These are phyloP conservation scores for Metschnikowia dekortorum DNA, from an alignment of 805 yeast genomes.

Conservation along the genomic window DNA sequence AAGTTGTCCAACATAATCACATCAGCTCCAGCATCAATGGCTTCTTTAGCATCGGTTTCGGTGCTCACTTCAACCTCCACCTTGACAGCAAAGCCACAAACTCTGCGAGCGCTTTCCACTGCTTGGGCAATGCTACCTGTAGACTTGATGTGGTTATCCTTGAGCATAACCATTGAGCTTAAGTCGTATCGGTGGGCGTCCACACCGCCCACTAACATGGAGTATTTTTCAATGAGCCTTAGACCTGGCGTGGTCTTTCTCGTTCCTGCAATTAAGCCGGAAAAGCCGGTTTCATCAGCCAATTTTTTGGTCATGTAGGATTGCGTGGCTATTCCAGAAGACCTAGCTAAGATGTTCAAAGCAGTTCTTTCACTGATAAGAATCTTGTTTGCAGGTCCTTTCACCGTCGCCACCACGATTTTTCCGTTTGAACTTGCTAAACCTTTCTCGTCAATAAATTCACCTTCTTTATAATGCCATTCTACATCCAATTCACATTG, in stretches of 20 bases:
- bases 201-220: constrained; percentile 93
- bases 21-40: constrained; percentile 93
- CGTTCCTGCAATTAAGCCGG: constrained; percentile 90
- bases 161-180: constrained; percentile 92
- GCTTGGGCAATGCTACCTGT: constrained; percentile 90
- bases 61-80: constrained; percentile 89
- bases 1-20: constrained; percentile 93
- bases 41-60: constrained; percentile 85
- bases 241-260: constrained; percentile 97
- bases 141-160: constrained; percentile 90
- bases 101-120: constrained; percentile 67
- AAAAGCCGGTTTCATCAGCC: constrained; percentile 67
- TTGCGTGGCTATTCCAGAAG: constrained; percentile 85
- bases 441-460: constrained; percentile 34
- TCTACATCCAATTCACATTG: constrained; percentile 69
- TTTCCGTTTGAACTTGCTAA: constrained; percentile 49
- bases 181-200: constrained; percentile 91
- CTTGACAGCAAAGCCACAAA: constrained; percentile 84
- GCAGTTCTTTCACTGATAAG: constrained; percentile 84
- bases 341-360: constrained; percentile 72
- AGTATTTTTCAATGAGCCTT: constrained; percentile 81
- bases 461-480: constrained; percentile 77
- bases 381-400: constrained; percentile 75
- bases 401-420: constrained; percentile 69
- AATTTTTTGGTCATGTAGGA: constrained; percentile 51